Percentiles rank a stretch among this genome's conserved stretches.
These are phyloP conservation scores for Aspergillus alliaceus DNA, from an alignment of 2,329 filamentous ascomycete genomes.

Conservation along the genomic window DNA sequence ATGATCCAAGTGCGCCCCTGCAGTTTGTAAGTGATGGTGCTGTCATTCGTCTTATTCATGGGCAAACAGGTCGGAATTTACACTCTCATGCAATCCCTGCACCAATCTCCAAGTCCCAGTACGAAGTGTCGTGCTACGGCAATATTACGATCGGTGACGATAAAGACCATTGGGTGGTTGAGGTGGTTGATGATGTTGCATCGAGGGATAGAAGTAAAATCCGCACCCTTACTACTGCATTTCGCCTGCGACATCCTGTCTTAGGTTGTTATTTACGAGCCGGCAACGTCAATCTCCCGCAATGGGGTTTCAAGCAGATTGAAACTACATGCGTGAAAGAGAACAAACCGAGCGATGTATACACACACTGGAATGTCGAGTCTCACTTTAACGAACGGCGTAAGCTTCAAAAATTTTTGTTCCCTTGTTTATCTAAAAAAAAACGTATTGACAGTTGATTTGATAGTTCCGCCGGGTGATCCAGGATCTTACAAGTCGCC, in stretches of 20 bases:
- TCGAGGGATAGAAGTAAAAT: conserved; percentile 81
- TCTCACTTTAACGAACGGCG: conserved; percentile 89
- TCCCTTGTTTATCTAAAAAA: neutral
- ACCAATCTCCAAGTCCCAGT: conserved; percentile 82
- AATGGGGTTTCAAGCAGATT: conserved; percentile 99
- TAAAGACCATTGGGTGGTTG: conserved; percentile 95
- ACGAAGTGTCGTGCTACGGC: conserved; percentile 93
- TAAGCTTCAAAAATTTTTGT: conserved; percentile 55
- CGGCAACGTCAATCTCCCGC: conserved; percentile 92
- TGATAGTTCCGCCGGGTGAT: conserved; percentile 77
- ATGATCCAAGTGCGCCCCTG: conserved; percentile 68
- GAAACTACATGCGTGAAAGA: conserved; percentile 93
- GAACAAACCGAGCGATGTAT: conserved; percentile 88
- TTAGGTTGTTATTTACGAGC: conserved; percentile 93
- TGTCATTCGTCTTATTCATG: conserved; percentile 83
- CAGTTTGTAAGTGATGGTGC: conserved; percentile 75
- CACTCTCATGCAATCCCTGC: conserved; percentile 91
- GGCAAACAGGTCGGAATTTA: conserved; percentile 93
- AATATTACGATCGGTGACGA: conserved; percentile 94
- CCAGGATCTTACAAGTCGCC: conserved; percentile 93
- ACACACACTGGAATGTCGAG: conserved; percentile 99
- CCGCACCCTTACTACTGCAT: conserved; percentile 88
- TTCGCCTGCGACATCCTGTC: conserved; percentile 78
- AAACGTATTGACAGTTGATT: conserved; percentile 8
- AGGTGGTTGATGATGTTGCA: conserved; percentile 86